A percentile compares a stretch with the other conserved stretches of the same genome.
These are phyloP conservation scores for Yamadazyma sp. DNA, from an alignment of 1,139 yeast species.

Conservation along the genomic window DNA sequence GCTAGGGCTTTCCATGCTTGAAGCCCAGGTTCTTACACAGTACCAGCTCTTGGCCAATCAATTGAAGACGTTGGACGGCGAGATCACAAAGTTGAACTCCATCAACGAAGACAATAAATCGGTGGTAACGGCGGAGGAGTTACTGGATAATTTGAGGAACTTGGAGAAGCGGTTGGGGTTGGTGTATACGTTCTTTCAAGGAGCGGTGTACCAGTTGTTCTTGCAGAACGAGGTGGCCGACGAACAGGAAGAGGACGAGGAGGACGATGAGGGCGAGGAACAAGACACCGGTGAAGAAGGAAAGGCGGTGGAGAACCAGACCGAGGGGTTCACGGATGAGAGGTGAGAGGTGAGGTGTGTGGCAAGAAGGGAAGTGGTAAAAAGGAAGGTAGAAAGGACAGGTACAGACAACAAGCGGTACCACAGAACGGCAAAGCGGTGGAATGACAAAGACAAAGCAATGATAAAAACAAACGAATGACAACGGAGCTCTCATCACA, in stretches of 20 bases:
- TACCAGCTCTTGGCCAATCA: conserved; percentile 50
- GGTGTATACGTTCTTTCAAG: conserved; percentile 65
- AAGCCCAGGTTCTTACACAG: conserved; percentile 42
- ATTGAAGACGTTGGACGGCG: conserved; percentile 33
- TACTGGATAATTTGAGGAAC: conserved; percentile 51
- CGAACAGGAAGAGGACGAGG: conserved; percentile 6
- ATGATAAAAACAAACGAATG: too few relatives aligned
- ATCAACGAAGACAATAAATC: conserved; percentile 12
- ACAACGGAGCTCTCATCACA: too few relatives aligned
- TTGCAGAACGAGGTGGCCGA: conserved; percentile 14
- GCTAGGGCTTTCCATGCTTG: conserved; percentile 35
- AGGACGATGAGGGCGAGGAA: conserved; percentile 9
- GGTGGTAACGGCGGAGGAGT: conserved; percentile 21
- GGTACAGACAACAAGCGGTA: too few relatives aligned
- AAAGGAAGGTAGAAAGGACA: too few relatives aligned
- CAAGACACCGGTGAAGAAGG: conserved; percentile 1
- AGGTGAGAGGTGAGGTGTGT: too few relatives aligned
- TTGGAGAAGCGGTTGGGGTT: conserved; percentile 65
- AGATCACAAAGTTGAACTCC: conserved; percentile 30
- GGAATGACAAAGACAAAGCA: too few relatives aligned
- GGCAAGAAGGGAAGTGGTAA: too few relatives aligned
- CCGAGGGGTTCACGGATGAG: too few relatives aligned
- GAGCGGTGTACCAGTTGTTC: conserved; percentile 64
- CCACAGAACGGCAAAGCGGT: too few relatives aligned
- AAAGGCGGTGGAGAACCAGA: too few relatives aligned